These are phyloP conservation scores for Eucalyptus fibrosa DNA, from an alignment of 345 rosid species.

Conservation along the genomic window DNA sequence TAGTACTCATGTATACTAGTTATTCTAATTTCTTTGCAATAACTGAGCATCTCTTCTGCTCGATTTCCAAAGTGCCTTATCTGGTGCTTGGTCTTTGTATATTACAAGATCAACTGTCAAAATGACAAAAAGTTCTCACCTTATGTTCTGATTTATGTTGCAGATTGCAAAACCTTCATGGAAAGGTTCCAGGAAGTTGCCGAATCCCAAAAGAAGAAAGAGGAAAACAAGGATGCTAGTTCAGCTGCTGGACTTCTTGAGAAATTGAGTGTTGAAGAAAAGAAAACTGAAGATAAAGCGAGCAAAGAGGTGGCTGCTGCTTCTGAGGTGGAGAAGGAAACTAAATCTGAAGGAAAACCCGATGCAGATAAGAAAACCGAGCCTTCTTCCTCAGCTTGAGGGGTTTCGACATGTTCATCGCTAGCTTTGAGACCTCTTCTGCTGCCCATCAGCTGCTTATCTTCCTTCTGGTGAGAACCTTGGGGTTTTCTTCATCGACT, in stretches of 20 bases:
- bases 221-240: conserved; percentile 54
- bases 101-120: not conserved
- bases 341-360: conserved; percentile 5
- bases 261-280: conserved; percentile 63
- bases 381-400: conserved; percentile 32
- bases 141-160: not conserved
- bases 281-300: conserved; percentile 23
- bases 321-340: conserved; percentile 10
- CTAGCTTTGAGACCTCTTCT: not conserved
- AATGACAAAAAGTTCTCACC: not conserved
- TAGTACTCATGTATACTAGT: not conserved
- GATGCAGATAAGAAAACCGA: conserved; percentile 41
- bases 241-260: conserved; percentile 55
- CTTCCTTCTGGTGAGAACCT: not conserved
- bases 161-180: conserved; percentile 83
- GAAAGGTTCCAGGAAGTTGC: conserved; percentile 58
- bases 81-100: not conserved
- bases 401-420: not conserved
- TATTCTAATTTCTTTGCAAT: not conserved
- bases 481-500: not conserved
- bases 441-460: not conserved
- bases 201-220: conserved; percentile 40
- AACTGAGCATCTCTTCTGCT: not conserved
- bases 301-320: conserved; percentile 12
- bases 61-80: not conserved